phyloP scores from a whole-genome alignment of 2,329 filamentous ascomycete genomes.

The Pseudogymnoascus sp. region DNA sequence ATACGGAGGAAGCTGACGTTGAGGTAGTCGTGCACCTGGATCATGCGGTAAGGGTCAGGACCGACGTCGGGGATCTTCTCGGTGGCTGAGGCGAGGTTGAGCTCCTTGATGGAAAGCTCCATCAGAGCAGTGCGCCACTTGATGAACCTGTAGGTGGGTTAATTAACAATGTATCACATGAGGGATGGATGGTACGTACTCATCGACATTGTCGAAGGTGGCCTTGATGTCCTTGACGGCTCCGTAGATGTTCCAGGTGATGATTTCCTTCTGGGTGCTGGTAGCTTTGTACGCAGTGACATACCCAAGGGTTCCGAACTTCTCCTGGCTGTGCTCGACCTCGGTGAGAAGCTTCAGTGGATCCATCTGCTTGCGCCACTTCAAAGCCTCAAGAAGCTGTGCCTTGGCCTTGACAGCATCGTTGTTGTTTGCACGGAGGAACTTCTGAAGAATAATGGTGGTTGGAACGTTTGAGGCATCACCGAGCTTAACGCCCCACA shows the following conservation, averaged over 20 bases:
- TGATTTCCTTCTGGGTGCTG: conserved; percentile 50
- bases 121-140: conserved; percentile 85
- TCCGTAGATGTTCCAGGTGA: conserved; percentile 93
- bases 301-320: conserved; percentile 74
- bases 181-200: conserved; percentile 47
- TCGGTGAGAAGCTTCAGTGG: conserved; percentile 59
- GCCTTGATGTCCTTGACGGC: conserved; percentile 70
- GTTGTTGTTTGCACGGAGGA: conserved; percentile 79
- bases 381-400: conserved; percentile 70
- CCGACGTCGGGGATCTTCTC: conserved; percentile 62
- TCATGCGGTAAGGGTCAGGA: conserved; percentile 79
- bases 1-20: conserved; percentile 79
- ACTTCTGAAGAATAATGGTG: conserved; percentile 84
- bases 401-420: conserved; percentile 65
- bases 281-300: conserved; percentile 61
- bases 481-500: conserved; percentile 73
- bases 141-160: conserved; percentile 57
- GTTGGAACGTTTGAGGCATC: conserved; percentile 56
- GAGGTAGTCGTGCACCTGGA: conserved; percentile 90
- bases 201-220: conserved; percentile 74
- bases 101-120: conserved; percentile 72
- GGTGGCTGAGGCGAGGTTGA: conserved; percentile 62
- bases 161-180: not conserved
- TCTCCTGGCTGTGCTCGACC: conserved; percentile 54
- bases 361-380: conserved; percentile 73